Evolutionary conservation across 2,329 filamentous ascomycete species (phyloP), one percentile per base, ranked within the genome.

Genomic region (Exserohilum turcica): DNA sequence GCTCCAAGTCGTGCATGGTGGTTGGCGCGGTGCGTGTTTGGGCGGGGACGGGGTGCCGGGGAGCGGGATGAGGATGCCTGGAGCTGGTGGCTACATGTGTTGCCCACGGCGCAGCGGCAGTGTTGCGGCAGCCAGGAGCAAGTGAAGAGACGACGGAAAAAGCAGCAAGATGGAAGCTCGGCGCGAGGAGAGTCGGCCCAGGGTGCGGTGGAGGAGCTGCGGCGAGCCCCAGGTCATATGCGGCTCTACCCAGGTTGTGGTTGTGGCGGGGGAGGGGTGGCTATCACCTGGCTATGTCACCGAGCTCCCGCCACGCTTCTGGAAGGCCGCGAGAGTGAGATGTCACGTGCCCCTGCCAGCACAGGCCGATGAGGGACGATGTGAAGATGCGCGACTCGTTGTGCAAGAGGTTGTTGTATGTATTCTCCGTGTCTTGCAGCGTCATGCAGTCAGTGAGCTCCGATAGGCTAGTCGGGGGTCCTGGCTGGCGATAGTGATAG

Each of bases 1-100:
- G 88, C 63, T 89, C 85, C 55, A 95, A 79, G 68, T 96, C 90
- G 67, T 82, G 82, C 85, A 88, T 86, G 57, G 52, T 52, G 39
- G 47, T 28, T 44, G 19, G 42, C 46, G 31, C 29, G 12, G 37
- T 24, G 29, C 37, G 48, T 24, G 47, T 52, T 52, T 48, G 52
- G 47, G 48, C 38, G 56, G 56, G 59, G 61, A 54, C 49, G 60
- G 47, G 50, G 38, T 48, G 52, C 48, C 57, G 56, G 57, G 56
- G 56, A 47, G 42, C 49, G 56, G 44, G 43, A 49, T 37, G 52
- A 52, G 43, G 59, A 37, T 55, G 46, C 47, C 57, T 43, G 29
- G 43, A 48, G 56, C 47, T 55, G 52, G 38, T 55, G 52, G 38
- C 58, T 56, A 53, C 60, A 61, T 59, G 47, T 50, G 57, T 46